phyloP scores from a whole-genome alignment of 768 basidiomycete species.

The Mycena epipterygia region DNA sequence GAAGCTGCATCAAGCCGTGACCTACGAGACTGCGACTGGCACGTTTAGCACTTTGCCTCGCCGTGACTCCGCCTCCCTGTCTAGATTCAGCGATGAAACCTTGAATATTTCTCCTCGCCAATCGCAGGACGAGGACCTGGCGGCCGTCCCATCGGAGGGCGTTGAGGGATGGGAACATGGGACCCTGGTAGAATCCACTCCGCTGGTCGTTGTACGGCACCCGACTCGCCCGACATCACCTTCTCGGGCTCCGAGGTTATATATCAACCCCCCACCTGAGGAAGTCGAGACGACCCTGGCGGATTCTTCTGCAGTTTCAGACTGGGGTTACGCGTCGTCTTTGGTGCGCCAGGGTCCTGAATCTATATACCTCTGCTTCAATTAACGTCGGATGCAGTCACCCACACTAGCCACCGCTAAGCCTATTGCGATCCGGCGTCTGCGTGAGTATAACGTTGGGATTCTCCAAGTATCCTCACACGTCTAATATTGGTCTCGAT shows the following conservation, averaged over 20 bases:
- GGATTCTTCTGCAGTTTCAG: too few relatives aligned
- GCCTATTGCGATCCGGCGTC: conserved; percentile 2
- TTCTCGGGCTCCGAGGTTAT: neutral
- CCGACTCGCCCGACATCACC: neutral
- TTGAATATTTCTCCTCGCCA: neutral
- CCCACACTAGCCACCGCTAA: neutral
- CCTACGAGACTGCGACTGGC: conserved; percentile 36
- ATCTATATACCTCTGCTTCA: too few relatives aligned
- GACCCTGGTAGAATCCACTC: neutral
- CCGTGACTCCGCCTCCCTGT: neutral
- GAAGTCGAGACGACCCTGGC: neutral
- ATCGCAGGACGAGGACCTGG: neutral
- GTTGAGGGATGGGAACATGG: neutral
- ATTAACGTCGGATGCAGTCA: too few relatives aligned
- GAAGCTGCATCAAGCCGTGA: conserved; percentile 78
- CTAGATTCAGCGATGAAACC: neutral
- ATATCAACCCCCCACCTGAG: neutral
- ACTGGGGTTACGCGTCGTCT: too few relatives aligned
- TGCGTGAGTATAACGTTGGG: too few relatives aligned
- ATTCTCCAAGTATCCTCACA: too few relatives aligned
- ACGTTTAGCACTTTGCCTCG: neutral
- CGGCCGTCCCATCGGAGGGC: neutral
- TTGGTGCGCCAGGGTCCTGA: neutral
- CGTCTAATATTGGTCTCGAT: too few relatives aligned
- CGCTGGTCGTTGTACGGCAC: neutral